Base-by-base conservation (phyloP, 2,329 filamentous ascomycete species). In the Ciborinia camelliae region DNA sequence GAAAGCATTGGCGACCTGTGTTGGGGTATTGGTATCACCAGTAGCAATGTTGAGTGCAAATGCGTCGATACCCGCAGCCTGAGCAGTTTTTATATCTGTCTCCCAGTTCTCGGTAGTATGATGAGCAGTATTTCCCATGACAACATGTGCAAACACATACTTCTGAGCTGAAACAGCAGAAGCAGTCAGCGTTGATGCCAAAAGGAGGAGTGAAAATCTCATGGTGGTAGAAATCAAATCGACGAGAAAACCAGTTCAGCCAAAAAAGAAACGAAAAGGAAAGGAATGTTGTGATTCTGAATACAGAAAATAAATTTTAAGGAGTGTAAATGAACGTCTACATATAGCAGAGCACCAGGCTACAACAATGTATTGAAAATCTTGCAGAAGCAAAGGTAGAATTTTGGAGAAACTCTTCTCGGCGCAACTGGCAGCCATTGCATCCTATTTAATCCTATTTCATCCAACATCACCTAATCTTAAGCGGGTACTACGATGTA, bases 11-110 rank as follows among this genome's bases (percentile, higher is more conserved):
- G 69, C 70, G 12, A 77, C 69, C 64, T 77, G 76, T 18, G 59
- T 68, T 18, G 71, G 71, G 1, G 76, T 79, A 43, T 75, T 75
- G 6, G 63, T 32, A 39, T 76, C 73, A 8, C 67, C 64, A 23
- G 71, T 71, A 9, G 71, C 75, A 32, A 75, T 74, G 61, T 77
- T 77, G 26, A 77, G 66, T 8, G 73, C 75, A 60, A 77, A 77
- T 1, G 75, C 75, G 65, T 77, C 76, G 59, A 77, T 75, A 39
- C 78, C 77, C 2, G 76, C 75, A 18, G 74, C 72, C 58, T 72
- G 69, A 2, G 76, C 75, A 12, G 73, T 68, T 3, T 68, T 62
- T 62, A 77, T 76, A 63, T 77, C 76, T 28, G 66, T 70, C 23
- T 62, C 65, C 76, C 76, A 77, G 20, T 73, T 70, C 4, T 62